Conservation (phyloP, 2,329 filamentous ascomycete genomes). For the Fonsecaea nubica region DNA sequence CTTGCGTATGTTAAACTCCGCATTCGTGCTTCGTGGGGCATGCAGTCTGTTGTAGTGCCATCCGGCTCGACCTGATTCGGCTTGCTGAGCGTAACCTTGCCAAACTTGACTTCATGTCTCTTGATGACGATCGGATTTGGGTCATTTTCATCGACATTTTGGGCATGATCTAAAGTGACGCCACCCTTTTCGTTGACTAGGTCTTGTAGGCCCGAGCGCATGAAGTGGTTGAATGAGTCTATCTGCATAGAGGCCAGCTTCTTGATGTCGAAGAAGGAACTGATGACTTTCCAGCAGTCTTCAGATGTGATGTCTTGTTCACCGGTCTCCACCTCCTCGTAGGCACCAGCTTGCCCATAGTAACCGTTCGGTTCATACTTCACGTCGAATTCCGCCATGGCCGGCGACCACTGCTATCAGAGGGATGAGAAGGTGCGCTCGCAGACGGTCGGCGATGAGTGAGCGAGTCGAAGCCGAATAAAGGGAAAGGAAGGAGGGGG, state of each 20-base stretch:
- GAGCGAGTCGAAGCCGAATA: not conserved
- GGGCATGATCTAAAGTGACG: slow-evolving; percentile 91
- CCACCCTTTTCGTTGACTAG: slow-evolving; percentile 90
- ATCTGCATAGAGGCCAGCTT: slow-evolving; percentile 96
- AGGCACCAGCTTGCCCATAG: slow-evolving; percentile 73
- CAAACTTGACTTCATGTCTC: slow-evolving; percentile 94
- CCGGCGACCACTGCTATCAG: slow-evolving; percentile 5
- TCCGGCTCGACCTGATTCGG: slow-evolving; percentile 94
- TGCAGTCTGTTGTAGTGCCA: slow-evolving; percentile 80
- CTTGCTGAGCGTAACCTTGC: slow-evolving; percentile 83
- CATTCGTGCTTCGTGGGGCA: slow-evolving; percentile 92
- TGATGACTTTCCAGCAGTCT: slow-evolving; percentile 98
- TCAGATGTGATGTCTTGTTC: slow-evolving; percentile 83
- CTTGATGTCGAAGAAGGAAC: slow-evolving; percentile 94
- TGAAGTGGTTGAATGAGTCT: slow-evolving; percentile 98
- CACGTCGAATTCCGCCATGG: slow-evolving; percentile 61
- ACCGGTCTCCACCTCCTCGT: slow-evolving; percentile 68
- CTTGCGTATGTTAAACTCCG: slow-evolving; percentile 95
- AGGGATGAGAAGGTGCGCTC: not conserved
- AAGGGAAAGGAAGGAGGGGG: not conserved
- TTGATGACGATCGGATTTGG: slow-evolving; percentile 79
- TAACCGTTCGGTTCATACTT: slow-evolving; percentile 37
- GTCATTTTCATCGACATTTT: slow-evolving; percentile 76
- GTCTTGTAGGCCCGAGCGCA: slow-evolving; percentile 90
- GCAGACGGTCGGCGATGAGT: not conserved